Conservation (phyloP, 129 eudicot genomes). For the Tagetes erecta region DNA sequence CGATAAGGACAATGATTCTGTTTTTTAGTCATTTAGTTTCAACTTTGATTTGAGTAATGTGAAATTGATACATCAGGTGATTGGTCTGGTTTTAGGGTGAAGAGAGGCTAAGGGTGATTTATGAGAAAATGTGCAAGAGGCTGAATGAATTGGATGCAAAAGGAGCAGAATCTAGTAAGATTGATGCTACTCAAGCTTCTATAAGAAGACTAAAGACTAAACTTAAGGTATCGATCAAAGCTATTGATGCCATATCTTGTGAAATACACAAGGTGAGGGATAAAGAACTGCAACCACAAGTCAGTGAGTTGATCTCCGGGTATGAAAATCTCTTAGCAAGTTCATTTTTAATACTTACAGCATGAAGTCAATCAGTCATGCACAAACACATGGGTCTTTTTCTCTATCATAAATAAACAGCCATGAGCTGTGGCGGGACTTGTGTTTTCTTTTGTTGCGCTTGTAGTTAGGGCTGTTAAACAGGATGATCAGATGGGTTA, state of each 20-base stretch:
- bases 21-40: slow-evolving; percentile 9
- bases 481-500: background rate
- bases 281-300: slow-evolving; percentile 79
- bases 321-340: slow-evolving; percentile 36
- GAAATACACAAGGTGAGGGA: slow-evolving; percentile 88
- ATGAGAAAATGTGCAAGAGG: slow-evolving; percentile 80
- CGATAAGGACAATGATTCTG: background rate
- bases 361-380: background rate
- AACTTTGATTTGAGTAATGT: slow-evolving; percentile 26
- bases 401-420: slow-evolving; percentile 7
- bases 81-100: slow-evolving; percentile 74
- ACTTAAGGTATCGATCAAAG: slow-evolving; percentile 69
- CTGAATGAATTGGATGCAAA: slow-evolving; percentile 63
- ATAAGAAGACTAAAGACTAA: slow-evolving; percentile 60
- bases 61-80: slow-evolving; percentile 34
- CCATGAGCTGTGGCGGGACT: background rate
- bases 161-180: slow-evolving; percentile 85
- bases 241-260: slow-evolving; percentile 71
- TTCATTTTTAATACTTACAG: background rate
- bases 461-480: background rate
- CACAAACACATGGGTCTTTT: background rate
- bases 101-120: slow-evolving; percentile 71
- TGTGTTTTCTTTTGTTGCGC: background rate
- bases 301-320: slow-evolving; percentile 75
- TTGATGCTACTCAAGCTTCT: slow-evolving; percentile 69